Evolutionary conservation across 352 stramenopile species (phyloP), one percentile per base, ranked within the genome.

Genomic region (Saprolegnia diclina): DNA sequence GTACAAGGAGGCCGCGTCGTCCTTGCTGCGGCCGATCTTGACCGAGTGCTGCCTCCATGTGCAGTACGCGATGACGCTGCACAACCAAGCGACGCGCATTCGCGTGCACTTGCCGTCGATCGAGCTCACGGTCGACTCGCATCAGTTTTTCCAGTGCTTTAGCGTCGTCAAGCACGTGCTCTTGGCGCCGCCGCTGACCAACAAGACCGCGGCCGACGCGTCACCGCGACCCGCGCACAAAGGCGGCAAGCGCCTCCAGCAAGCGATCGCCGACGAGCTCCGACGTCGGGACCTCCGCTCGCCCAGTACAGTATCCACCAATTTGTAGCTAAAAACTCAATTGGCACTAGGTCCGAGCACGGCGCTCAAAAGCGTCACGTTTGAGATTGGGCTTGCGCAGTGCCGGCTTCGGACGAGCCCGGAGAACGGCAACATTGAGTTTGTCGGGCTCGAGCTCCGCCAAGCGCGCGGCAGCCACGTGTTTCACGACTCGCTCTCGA

Each of bases 61-160:
- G 18, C 79, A 77, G 13, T 94, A 91, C 65, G 84, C 72, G 0
- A 79, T 91, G 53, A 71, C 72, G 11, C 62, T 80, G 4, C 44
- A 61, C 9, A 85, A 75, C 10, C 74, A 75, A 9, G 74, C 79
- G 4, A 91, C 78, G 0, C 75, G 71, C 0, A 81, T 89, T 0
- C 76, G 87, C 42, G 76, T 80, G 5, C 81, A 91, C 52, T 69
- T 94, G 55, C 91, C 84, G 0, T 88, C 87, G 32, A 64, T 92
- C 19, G 78, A 88, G 55, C 74, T 92, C 4, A 88, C 82, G 0
- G 87, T 82, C 0, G 86, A 94, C 72, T 77, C 82, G 5, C 78
- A 90, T 35, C 84, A 92, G 62, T 94, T 94, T 57, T 92, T 89
- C 62, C 86, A 94, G 66, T 77, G 91, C 21, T 73, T 94, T 42